Evolutionary conservation across 2,329 filamentous ascomycete species (phyloP), one percentile per base, ranked within the genome.

Genomic region (Plectosphaerella cucumerina): DNA sequence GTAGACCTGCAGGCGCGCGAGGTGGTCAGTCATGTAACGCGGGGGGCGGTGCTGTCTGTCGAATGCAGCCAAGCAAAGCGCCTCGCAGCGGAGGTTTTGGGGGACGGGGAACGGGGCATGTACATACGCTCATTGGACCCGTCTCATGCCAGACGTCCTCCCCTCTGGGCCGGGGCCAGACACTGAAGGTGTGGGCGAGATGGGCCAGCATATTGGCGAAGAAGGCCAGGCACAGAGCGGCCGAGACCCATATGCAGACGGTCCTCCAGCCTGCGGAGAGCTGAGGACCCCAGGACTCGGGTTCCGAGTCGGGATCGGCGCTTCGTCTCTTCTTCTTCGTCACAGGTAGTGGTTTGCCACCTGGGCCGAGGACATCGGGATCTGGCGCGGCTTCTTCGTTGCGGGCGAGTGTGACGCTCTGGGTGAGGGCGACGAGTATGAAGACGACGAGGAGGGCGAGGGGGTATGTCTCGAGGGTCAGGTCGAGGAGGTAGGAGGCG

Each of bases 281-380:
- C 47, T 65, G 69, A 56, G 67, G 70, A 60, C 70, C 74, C 62
- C 68, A 60, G 50, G 45, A 26, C 10, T 26, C 23, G 23, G 23
- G 23, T 26, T 26, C 23, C 58, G 67, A 69, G 17, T 57, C 47
- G 18, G 12, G 21, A 10, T 53, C 51, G 21, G 50, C 49, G 41
- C 42, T 50, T 31, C 53, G 64, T 70, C 75, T 71, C 65, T 73
- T 74, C 52, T 74, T 82, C 64, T 84, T 87, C 53, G 77, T 81
- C 47, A 75, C 65, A n/a, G 90, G 91, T 49, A 97, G 75, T 33
- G 90, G 90, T 67, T 95, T 92, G 58, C 92, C 93, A 50, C 90
- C 92, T 1, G 92, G 91, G n/a, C 92, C 92, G 49, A 78, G 84
- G 57, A 81, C 69, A 31, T 68, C 74, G 20, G 75, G 78, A 48